These are phyloP conservation scores for Trichophyton schoenleinii DNA, from an alignment of 2,329 filamentous ascomycete species.

Conservation along the genomic window DNA sequence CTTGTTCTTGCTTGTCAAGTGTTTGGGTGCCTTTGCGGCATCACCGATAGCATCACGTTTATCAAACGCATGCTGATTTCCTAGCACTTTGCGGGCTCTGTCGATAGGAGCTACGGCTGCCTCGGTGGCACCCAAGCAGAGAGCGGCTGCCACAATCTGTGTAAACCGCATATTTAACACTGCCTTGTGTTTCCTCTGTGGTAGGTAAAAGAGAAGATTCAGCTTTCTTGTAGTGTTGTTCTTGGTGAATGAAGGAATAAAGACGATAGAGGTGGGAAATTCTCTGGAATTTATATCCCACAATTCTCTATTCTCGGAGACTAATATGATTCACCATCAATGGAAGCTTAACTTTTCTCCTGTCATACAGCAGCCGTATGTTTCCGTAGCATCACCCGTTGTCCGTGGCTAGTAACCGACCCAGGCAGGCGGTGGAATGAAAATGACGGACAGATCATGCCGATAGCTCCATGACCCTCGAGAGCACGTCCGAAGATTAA, in stretches of 20 bases:
- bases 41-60: background rate
- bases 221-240: background rate
- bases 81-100: background rate
- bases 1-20: background rate
- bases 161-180: background rate
- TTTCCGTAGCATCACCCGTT: background rate
- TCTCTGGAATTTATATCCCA: background rate
- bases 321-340: background rate
- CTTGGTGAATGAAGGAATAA: background rate
- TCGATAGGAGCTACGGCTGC: background rate
- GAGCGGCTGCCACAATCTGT: background rate
- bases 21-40: background rate
- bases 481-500: background rate
- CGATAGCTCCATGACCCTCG: background rate
- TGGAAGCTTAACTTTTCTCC: background rate
- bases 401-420: background rate
- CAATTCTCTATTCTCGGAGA: background rate
- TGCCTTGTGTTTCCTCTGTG: background rate
- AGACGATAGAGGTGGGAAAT: background rate
- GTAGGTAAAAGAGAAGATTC: background rate
- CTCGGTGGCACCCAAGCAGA: background rate
- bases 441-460: background rate
- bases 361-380: background rate
- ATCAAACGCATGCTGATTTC: background rate
- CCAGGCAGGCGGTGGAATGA: background rate